These are phyloP conservation scores for Anastatica hierochuntica DNA, from an alignment of 345 rosid species.

Conservation along the genomic window DNA sequence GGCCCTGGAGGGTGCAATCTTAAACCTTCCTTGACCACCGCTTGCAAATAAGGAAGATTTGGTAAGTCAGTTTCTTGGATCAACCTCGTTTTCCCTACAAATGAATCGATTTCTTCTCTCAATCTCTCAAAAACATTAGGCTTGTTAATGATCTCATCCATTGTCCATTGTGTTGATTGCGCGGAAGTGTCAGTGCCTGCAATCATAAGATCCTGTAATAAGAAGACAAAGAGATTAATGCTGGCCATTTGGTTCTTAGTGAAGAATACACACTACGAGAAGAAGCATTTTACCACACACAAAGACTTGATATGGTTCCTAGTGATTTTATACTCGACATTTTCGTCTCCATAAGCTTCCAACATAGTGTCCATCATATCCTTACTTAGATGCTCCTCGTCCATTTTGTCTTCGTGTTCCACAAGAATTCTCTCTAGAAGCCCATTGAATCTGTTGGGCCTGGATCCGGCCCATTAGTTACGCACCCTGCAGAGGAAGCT, in stretches of 20 bases:
- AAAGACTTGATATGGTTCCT: constrained; percentile 55
- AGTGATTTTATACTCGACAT: constrained; percentile 40
- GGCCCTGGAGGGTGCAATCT: constrained; percentile 5
- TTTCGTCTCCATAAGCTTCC: constrained; percentile 42
- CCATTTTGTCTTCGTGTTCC: no score
- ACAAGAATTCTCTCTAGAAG: no score
- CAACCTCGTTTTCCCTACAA: constrained; percentile 37
- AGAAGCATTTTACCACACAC: constrained; percentile 60
- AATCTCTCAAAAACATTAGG: constrained; percentile 27
- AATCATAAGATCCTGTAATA: constrained; percentile 13
- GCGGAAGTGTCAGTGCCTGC: constrained; percentile 2
- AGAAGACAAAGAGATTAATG: not conserved
- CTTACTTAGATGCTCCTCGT: not conserved
- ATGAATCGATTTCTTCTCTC: constrained; percentile 24
- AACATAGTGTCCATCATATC: constrained; percentile 47
- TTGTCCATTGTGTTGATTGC: constrained; percentile 36
- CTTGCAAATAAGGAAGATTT: constrained; percentile 49
- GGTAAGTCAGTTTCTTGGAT: not conserved
- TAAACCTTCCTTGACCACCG: constrained; percentile 39
- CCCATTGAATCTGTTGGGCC: no score
- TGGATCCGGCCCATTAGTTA: no score
- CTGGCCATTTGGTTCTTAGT: no score
- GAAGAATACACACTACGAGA: no score
- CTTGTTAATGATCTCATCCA: constrained; percentile 52
- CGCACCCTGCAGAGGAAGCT: no score